phyloP scores from a whole-genome alignment of 2,329 filamentous ascomycete species.

The Epichloe glyceriae region DNA sequence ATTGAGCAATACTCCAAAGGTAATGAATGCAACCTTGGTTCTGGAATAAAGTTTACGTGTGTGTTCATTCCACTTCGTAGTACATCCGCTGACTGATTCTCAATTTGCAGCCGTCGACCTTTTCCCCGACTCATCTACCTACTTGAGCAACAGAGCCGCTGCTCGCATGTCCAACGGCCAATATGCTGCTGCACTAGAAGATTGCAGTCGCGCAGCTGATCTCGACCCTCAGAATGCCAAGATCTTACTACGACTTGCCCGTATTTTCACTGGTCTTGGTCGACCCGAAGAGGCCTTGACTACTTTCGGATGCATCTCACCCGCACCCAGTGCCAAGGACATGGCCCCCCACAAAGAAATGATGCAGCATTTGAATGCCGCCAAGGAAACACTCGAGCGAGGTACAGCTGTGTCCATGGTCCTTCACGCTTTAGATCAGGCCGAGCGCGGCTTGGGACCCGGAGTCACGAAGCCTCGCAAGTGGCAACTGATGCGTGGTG shows the following conservation, averaged over 20 bases:
- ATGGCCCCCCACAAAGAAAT: conserved; percentile 69
- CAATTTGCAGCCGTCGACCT: conserved; percentile 61
- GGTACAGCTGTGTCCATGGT: conserved; percentile 83
- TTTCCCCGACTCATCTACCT: conserved; percentile 74
- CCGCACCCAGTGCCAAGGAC: conserved; percentile 73
- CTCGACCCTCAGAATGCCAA: conserved; percentile 79
- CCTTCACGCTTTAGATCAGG: conserved; percentile 80
- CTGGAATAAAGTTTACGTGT: neutral
- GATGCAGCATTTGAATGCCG: conserved; percentile 68
- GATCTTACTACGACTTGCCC: conserved; percentile 73
- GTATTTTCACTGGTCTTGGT: conserved; percentile 80
- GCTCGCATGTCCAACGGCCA: conserved; percentile 82
- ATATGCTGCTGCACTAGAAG: conserved; percentile 69
- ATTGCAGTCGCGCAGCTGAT: conserved; percentile 70
- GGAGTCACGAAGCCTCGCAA: conserved; percentile 74
- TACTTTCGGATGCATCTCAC: conserved; percentile 68
- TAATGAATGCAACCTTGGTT: conserved; percentile 25
- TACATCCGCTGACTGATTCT: neutral
- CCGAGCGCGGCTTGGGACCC: conserved; percentile 63
- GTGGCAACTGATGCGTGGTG: conserved; percentile 86
- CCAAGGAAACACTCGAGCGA: conserved; percentile 60
- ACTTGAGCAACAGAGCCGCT: conserved; percentile 87
- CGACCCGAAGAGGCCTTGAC: conserved; percentile 76
- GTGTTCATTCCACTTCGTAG: neutral
- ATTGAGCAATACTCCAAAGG: conserved; percentile 93